A percentile compares a stretch with the other conserved stretches of the same genome.
Evolutionary conservation across 352 stramenopile genomes (phyloP).

Genomic region (Phytophthora cactorum): DNA sequence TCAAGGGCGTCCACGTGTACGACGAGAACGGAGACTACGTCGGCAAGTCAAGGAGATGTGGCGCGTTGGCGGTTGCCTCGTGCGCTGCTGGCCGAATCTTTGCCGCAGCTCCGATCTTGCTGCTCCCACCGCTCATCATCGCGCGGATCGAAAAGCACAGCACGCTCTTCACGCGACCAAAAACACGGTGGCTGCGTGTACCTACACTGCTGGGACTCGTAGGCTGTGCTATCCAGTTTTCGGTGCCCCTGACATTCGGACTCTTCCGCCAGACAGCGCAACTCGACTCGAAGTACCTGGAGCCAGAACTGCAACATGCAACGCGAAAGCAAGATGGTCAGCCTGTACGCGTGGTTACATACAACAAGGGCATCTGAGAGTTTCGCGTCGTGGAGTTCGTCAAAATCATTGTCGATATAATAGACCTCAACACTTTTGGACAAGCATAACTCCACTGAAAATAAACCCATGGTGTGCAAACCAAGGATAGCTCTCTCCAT

Average conservation of each 20-base stretch:
- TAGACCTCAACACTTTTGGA: not conserved
- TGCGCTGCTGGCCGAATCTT: slow-evolving; percentile 83
- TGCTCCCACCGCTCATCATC: slow-evolving; percentile 74
- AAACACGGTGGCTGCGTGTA: slow-evolving; percentile 61
- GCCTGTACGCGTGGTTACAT: slow-evolving; percentile 70
- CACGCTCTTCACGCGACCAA: slow-evolving; percentile 34
- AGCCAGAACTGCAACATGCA: slow-evolving; percentile 58
- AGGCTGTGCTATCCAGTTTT: slow-evolving; percentile 82
- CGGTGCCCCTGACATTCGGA: slow-evolving; percentile 85
- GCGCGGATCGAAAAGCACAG: slow-evolving; percentile 55
- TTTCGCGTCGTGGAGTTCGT: no score
- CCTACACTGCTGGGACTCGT: slow-evolving; percentile 74
- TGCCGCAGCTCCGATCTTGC: slow-evolving; percentile 80
- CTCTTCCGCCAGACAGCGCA: slow-evolving; percentile 86
- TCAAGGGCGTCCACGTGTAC: slow-evolving; percentile 81
- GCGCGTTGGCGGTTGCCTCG: slow-evolving; percentile 73
- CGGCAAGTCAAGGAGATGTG: slow-evolving; percentile 78
- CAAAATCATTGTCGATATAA: not conserved
- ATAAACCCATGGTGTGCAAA: not conserved
- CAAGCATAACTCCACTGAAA: slow-evolving; percentile 2
- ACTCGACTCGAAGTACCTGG: slow-evolving; percentile 64
- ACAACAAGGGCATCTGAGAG: slow-evolving; percentile 81
- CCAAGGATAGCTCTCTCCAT: slow-evolving; percentile 18
- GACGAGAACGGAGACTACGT: slow-evolving; percentile 81
- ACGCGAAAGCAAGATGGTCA: slow-evolving; percentile 52